Evolutionary conservation across 139 green algal species (phyloP).

Genomic region (Tetradesmus obliquus): DNA sequence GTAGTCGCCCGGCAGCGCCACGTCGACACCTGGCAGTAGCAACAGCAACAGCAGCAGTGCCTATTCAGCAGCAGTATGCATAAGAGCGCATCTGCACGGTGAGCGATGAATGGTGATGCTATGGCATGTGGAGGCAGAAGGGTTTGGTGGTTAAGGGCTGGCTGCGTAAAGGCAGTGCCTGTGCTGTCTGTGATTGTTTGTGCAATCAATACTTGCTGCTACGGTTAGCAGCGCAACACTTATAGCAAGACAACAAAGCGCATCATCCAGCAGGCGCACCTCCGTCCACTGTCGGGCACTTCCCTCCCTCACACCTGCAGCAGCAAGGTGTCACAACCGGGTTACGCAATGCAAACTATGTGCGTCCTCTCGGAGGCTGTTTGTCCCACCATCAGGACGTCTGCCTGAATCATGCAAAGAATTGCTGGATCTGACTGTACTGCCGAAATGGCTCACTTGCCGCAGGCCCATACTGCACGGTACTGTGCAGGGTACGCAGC

Average conservation of each 20-base stretch:
- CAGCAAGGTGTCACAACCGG: neutral
- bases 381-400: too few relatives aligned
- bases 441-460: too few relatives aligned
- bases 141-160: neutral
- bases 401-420: too few relatives aligned
- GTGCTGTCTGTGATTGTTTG: neutral
- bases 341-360: too few relatives aligned
- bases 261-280: neutral
- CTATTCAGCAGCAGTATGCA: too few relatives aligned
- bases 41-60: neutral
- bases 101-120: neutral
- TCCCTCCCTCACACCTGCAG: neutral
- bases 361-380: too few relatives aligned
- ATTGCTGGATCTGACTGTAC: neutral
- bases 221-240: neutral
- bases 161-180: neutral
- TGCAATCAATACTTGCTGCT: too few relatives aligned
- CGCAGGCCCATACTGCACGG: neutral
- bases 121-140: neutral
- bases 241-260: neutral
- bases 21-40: neutral
- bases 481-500: neutral
- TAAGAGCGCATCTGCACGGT: too few relatives aligned
- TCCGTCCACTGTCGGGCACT: slow-evolving; percentile 5
- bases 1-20: neutral